Evolutionary conservation across 2,329 filamentous ascomycete genomes (phyloP).

Genomic region (Diaporthe citrichinensis): DNA sequence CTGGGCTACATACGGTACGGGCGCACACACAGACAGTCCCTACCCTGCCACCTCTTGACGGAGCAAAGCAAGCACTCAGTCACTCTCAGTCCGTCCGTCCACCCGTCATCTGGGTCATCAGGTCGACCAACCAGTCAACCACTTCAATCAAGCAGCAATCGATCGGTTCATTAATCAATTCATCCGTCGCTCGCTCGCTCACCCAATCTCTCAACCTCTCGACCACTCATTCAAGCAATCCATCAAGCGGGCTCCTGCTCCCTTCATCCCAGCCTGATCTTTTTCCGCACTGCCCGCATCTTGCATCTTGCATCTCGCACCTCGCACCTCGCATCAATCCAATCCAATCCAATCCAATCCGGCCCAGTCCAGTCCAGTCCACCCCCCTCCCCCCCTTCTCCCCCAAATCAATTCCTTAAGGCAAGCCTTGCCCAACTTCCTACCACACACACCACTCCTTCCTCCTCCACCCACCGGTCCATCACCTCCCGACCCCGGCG

Average conservation of each 20-base stretch:
- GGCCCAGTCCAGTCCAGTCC: neutral
- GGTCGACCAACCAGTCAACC: neutral
- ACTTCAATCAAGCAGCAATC: slow-evolving; percentile 16
- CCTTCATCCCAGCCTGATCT: slow-evolving; percentile 25
- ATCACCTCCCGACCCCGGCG: slow-evolving; percentile 23
- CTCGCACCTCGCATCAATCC: slow-evolving; percentile 29
- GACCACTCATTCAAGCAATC: neutral
- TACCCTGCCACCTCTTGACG: neutral
- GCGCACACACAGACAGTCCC: neutral
- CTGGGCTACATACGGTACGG: neutral
- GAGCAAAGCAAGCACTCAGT: neutral
- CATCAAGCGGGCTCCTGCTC: neutral
- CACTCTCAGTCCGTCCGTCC: neutral
- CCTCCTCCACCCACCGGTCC: slow-evolving; percentile 24
- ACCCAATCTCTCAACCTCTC: neutral
- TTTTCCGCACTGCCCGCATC: slow-evolving; percentile 23
- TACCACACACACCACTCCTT: slow-evolving; percentile 8
- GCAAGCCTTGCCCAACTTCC: slow-evolving; percentile 30
- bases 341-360: slow-evolving; percentile 10
- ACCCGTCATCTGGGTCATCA: neutral
- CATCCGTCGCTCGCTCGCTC: slow-evolving; percentile 9
- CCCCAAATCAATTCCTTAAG: slow-evolving; percentile 30
- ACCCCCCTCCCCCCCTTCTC: slow-evolving; percentile 12
- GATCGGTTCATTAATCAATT: slow-evolving; percentile 14
- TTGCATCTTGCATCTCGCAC: slow-evolving; percentile 32